A percentile compares a stretch with the other conserved stretches of the same genome.
These are phyloP conservation scores for Elymus sibiricus DNA, from an alignment of 176 grass and related monocot genomes.

Conservation along the genomic window DNA sequence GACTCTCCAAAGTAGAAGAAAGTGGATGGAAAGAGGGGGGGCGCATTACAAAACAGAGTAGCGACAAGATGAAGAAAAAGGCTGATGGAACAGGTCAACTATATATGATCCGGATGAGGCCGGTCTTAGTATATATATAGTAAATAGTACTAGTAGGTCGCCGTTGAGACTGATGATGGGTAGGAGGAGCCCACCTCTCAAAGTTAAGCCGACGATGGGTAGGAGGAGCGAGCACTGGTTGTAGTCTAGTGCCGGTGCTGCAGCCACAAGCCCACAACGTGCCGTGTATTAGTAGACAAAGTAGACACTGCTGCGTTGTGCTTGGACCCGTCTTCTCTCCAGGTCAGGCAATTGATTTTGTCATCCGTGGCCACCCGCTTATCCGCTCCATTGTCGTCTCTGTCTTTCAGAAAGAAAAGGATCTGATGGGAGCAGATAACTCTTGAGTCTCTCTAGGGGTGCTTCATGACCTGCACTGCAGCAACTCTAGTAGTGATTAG, in stretches of 20 bases:
- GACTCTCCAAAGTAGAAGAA: neutral
- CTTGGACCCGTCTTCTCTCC: neutral
- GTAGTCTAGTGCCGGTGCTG: too few relatives aligned
- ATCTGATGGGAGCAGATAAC: too few relatives aligned
- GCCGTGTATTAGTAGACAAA: neutral
- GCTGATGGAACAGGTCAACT: slow-evolving; percentile 32
- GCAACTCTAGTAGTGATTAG: too few relatives aligned
- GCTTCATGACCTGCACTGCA: too few relatives aligned
- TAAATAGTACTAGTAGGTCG: too few relatives aligned
- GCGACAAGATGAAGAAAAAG: neutral
- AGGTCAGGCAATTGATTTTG: neutral
- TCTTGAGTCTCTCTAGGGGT: too few relatives aligned
- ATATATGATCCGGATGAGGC: slow-evolving; percentile 29
- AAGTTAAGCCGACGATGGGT: neutral
- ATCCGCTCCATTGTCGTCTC: too few relatives aligned
- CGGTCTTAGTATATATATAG: neutral
- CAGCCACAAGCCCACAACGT: neutral
- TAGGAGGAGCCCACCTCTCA: neutral
- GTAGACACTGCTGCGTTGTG: neutral
- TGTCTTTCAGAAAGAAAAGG: too few relatives aligned
- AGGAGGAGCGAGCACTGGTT: neutral
- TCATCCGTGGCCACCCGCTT: neutral
- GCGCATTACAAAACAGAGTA: neutral
- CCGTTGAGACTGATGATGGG: too few relatives aligned
- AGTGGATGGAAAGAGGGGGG: neutral